A percentile compares a stretch with the other conserved stretches of the same genome.
Conservation (phyloP, 2,329 filamentous ascomycete species). For the Colletotrichum aenigma region DNA sequence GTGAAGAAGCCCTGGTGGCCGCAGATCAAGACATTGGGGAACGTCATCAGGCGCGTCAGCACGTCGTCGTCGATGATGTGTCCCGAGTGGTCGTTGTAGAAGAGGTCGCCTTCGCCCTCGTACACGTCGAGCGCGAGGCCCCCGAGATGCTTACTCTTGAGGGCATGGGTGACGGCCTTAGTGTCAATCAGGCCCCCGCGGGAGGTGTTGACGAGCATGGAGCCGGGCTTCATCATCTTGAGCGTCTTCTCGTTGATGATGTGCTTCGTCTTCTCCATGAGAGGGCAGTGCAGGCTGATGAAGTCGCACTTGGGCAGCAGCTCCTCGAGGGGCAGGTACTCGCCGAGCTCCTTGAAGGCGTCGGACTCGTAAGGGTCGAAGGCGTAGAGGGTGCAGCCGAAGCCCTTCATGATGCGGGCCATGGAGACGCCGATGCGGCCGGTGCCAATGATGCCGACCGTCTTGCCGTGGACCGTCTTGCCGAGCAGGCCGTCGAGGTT, state of each 20-base stretch:
- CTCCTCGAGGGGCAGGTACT: slow-evolving; percentile 57
- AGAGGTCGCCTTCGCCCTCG: slow-evolving; percentile 66
- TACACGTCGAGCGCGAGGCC: slow-evolving; percentile 72
- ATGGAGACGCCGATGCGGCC: slow-evolving; percentile 69
- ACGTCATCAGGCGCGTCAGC: slow-evolving; percentile 69
- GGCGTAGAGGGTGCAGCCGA: slow-evolving; percentile 66
- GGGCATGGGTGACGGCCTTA: slow-evolving; percentile 59
- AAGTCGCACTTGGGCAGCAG: slow-evolving; percentile 63
- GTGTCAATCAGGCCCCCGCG: slow-evolving; percentile 69
- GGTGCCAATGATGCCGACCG: slow-evolving; percentile 68
- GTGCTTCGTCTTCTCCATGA: slow-evolving; percentile 63
- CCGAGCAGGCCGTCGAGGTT: slow-evolving; percentile 68
- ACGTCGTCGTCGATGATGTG: slow-evolving; percentile 71
- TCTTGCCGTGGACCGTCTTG: slow-evolving; percentile 65
- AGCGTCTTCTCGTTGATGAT: slow-evolving; percentile 63
- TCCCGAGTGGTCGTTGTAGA: slow-evolving; percentile 69
- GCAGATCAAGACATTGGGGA: slow-evolving; percentile 69
- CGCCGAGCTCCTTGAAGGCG: slow-evolving; percentile 54
- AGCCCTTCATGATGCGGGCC: slow-evolving; percentile 66
- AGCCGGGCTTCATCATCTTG: slow-evolving; percentile 60
- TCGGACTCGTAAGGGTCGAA: slow-evolving; percentile 60
- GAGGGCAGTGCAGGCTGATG: slow-evolving; percentile 69
- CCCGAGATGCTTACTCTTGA: slow-evolving; percentile 65
- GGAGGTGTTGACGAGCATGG: slow-evolving; percentile 71
- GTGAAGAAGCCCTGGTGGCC: slow-evolving; percentile 76